phyloP scores from a whole-genome alignment of 2,329 filamentous ascomycete genomes.

The Aspergillus sclerotialis region DNA sequence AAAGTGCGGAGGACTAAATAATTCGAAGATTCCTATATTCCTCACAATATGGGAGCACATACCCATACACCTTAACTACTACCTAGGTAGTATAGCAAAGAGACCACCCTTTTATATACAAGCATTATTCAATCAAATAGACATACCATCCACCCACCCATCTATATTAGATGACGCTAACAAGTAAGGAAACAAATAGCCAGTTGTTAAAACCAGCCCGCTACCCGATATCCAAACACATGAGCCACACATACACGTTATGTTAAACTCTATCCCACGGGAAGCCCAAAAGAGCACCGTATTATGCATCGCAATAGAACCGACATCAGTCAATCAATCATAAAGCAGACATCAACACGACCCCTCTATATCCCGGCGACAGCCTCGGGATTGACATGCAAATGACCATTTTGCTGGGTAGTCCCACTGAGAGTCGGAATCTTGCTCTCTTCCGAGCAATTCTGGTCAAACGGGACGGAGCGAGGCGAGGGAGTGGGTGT shows the following conservation, averaged over 20 bases:
- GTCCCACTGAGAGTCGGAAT: constrained; percentile 21
- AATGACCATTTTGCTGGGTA: constrained; percentile 14
- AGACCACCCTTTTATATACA: too few relatives aligned
- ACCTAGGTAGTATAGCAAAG: too few relatives aligned
- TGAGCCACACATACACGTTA: background rate
- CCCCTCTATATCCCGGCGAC: constrained; percentile 1
- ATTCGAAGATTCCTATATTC: too few relatives aligned
- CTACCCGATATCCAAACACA: too few relatives aligned
- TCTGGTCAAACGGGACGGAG: constrained; percentile 16
- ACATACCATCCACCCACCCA: too few relatives aligned
- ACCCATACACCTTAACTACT: background rate
- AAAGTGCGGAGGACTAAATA: too few relatives aligned
- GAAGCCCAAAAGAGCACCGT: too few relatives aligned
- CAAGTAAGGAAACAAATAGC: background rate
- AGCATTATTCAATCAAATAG: too few relatives aligned
- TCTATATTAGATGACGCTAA: background rate
- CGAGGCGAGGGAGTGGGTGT: constrained; percentile 17
- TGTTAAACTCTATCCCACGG: background rate
- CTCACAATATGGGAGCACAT: background rate
- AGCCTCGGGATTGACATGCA: constrained; percentile 12
- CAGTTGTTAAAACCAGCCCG: constrained; percentile 4
- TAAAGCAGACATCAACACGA: background rate
- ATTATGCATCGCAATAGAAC: too few relatives aligned
- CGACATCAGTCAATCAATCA: too few relatives aligned
- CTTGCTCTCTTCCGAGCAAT: constrained; percentile 10